Conservation (phyloP, 768 basidiomycete species). For the Gautieria morchelliformis region DNA sequence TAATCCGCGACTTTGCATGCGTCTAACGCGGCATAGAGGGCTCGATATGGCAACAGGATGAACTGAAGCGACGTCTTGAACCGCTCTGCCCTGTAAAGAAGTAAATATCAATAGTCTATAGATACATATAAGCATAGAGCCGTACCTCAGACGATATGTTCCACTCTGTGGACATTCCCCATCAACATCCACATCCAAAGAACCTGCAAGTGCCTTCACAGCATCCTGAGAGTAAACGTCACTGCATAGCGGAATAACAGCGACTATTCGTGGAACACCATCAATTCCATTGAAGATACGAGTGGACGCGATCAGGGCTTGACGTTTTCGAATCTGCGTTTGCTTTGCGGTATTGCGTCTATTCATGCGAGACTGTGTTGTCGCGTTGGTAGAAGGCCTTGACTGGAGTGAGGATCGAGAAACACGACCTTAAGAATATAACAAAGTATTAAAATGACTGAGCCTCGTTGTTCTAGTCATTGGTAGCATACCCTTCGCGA, state of each 20-base stretch:
- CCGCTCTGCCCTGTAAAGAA: constrained; percentile 55
- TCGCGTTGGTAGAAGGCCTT: constrained; percentile 34
- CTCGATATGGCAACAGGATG: constrained; percentile 61
- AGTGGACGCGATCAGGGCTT: constrained; percentile 55
- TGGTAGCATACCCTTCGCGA: constrained; percentile 58
- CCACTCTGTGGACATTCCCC: constrained; percentile 45
- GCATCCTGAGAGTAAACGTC: constrained; percentile 48
- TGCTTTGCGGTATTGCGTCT: constrained; percentile 83
- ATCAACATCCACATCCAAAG: constrained; percentile 41
- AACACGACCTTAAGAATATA: constrained; percentile 39
- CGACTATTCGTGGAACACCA: constrained; percentile 76
- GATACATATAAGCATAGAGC: constrained; percentile 8
- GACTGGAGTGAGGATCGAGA: constrained; percentile 47
- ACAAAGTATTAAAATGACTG: not conserved
- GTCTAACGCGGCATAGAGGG: constrained; percentile 72
- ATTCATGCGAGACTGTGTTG: constrained; percentile 66
- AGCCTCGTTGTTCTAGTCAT: not conserved
- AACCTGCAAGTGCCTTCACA: constrained; percentile 47
- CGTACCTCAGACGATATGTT: constrained; percentile 61
- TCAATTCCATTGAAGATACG: constrained; percentile 74
- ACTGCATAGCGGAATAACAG: constrained; percentile 73
- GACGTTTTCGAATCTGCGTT: constrained; percentile 61
- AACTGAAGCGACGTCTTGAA: constrained; percentile 92
- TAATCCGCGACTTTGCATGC: constrained; percentile 87
- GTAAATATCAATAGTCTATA: constrained; percentile 1